A percentile compares a stretch with the other conserved stretches of the same genome.
These are phyloP conservation scores for Dorcoceras hygrometricum DNA, from an alignment of 257 asterid species.

Conservation along the genomic window DNA sequence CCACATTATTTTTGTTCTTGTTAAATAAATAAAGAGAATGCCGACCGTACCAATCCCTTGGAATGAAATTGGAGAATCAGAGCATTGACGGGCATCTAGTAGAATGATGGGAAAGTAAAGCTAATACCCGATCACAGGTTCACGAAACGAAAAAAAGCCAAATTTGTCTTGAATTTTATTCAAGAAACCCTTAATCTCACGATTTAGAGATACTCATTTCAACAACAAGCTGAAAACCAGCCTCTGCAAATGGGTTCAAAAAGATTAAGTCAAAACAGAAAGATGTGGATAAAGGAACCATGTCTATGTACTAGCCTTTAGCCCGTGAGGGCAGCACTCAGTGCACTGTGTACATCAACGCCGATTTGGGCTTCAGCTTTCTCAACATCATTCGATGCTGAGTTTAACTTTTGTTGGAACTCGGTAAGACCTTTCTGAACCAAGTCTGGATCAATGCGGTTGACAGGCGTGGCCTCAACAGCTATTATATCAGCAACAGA, in stretches of 20 bases:
- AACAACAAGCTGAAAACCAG: background rate
- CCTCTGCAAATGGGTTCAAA: background rate
- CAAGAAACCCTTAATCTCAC: constrained; percentile 6
- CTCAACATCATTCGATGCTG: constrained; percentile 74
- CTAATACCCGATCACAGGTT: background rate
- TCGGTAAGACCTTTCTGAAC: constrained; percentile 71
- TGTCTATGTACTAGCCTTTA: constrained; percentile 23
- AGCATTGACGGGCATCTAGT: background rate
- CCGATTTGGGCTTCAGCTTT: constrained; percentile 92
- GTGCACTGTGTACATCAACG: constrained; percentile 78
- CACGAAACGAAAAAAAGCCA: background rate
- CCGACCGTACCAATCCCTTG: too few relatives aligned
- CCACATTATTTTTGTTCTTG: too few relatives aligned
- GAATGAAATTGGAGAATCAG: background rate
- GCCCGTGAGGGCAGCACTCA: constrained; percentile 77
- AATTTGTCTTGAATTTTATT: constrained; percentile 13
- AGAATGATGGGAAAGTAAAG: background rate
- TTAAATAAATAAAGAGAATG: too few relatives aligned
- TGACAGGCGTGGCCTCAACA: constrained; percentile 56
- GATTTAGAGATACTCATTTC: constrained; percentile 6
- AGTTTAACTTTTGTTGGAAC: constrained; percentile 66
- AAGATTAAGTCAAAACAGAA: background rate
- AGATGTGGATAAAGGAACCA: background rate
- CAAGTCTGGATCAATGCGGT: constrained; percentile 55
- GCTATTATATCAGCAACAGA: constrained; percentile 46